Evolutionary conservation across 2,329 filamentous ascomycete species (phyloP).

Genomic region (Myriosclerotinia curreyana): DNA sequence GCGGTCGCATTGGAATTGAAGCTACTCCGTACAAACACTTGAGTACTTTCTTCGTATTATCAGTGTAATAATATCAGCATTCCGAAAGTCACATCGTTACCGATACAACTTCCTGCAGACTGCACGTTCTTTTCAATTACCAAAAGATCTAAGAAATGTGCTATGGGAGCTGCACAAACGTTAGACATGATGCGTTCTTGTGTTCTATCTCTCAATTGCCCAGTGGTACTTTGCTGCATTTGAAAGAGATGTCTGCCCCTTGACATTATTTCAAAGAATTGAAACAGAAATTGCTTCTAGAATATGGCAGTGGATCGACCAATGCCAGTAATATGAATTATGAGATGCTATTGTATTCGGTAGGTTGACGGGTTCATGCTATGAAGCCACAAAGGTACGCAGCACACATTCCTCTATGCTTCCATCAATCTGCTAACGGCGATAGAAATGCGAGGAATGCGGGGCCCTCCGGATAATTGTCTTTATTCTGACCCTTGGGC

Average conservation of each 20-base stretch:
- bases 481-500: neutral
- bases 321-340: neutral
- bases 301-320: neutral
- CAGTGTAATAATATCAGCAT: neutral
- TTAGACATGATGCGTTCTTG: neutral
- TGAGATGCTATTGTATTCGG: neutral
- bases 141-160: no score
- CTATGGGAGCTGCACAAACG: neutral
- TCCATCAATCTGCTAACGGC: neutral
- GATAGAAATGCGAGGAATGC: slow-evolving; percentile 6
- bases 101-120: neutral
- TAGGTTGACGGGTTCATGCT: neutral
- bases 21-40: no score
- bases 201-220: neutral
- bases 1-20: no score
- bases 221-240: neutral
- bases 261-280: no score
- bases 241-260: neutral
- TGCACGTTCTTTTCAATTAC: neutral
- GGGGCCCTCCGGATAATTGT: neutral
- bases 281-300: neutral
- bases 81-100: neutral
- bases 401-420: neutral
- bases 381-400: slow-evolving; percentile 4
- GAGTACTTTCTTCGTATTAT: neutral